Percentiles rank a stretch among this genome's conserved stretches.
Conservation (phyloP, 2,329 filamentous ascomycete species). For the Beauveria sp. region DNA sequence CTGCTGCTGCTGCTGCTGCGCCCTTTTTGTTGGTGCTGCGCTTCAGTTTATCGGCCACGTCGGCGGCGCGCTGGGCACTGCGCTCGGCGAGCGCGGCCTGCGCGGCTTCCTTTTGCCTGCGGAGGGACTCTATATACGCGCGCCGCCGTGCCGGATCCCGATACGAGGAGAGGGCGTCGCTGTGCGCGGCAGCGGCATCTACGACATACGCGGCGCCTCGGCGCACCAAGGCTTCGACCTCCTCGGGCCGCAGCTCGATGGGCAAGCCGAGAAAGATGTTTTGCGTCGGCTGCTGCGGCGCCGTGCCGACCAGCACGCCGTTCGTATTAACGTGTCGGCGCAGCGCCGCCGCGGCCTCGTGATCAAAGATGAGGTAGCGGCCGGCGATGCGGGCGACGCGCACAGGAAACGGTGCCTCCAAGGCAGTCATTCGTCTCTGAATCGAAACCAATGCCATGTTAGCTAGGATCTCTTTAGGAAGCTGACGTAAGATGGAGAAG, state of each 20-base stretch:
- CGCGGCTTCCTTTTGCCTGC: slow-evolving; percentile 33
- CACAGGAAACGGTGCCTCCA: slow-evolving; percentile 38
- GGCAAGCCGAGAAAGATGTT: slow-evolving; percentile 89
- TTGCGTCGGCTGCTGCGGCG: slow-evolving; percentile 89
- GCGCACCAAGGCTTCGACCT: slow-evolving; percentile 73
- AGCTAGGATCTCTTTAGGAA: not conserved
- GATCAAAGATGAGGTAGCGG: slow-evolving; percentile 84
- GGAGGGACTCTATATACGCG: slow-evolving; percentile 55
- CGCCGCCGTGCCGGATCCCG: slow-evolving; percentile 46
- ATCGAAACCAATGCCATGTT: slow-evolving; percentile 1
- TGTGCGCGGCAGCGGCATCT: slow-evolving; percentile 69
- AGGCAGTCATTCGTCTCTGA: slow-evolving; percentile 14
- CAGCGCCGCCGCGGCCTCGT: slow-evolving; percentile 68
- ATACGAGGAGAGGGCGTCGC: slow-evolving; percentile 51
- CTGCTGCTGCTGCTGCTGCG: not conserved
- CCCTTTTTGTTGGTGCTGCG: slow-evolving; percentile 15
- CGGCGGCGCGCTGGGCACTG: slow-evolving; percentile 27
- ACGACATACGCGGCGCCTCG: slow-evolving; percentile 70
- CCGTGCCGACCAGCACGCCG: slow-evolving; percentile 76
- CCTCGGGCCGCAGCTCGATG: slow-evolving; percentile 83
- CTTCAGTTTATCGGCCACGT: slow-evolving; percentile 19
- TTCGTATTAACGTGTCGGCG: slow-evolving; percentile 77
- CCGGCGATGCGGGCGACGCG: slow-evolving; percentile 74
- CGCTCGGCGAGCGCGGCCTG: slow-evolving; percentile 33
- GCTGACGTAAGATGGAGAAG: not conserved